These are phyloP conservation scores for Dryas octopetala DNA, from an alignment of 306 rosid genomes.

Conservation along the genomic window DNA sequence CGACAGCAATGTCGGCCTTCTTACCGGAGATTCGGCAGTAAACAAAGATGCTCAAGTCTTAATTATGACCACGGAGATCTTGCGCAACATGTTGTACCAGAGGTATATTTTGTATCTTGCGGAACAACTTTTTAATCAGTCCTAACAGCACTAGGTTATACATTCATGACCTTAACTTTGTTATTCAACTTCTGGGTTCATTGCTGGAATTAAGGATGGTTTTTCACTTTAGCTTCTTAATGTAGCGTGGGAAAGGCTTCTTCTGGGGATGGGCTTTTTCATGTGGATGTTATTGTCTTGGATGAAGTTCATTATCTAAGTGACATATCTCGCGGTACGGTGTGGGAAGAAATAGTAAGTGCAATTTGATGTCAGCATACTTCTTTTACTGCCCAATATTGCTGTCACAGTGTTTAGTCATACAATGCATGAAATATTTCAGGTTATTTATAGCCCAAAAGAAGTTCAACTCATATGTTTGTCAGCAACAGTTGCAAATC, in stretches of 20 bases:
- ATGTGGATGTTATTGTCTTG: constrained; percentile 88
- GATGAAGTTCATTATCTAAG: constrained; percentile 99
- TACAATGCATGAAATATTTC: constrained; percentile 19
- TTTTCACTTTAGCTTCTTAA: constrained; percentile 21
- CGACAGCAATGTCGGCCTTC: constrained; percentile 83
- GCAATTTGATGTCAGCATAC: constrained; percentile 19
- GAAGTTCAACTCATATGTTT: constrained; percentile 85
- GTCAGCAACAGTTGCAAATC: constrained; percentile 88
- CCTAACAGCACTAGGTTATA: not conserved
- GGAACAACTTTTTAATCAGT: not conserved
- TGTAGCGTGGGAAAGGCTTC: constrained; percentile 88
- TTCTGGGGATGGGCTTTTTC: constrained; percentile 72
- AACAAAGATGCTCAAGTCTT: constrained; percentile 89
- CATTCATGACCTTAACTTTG: not conserved
- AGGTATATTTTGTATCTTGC: constrained; percentile 48
- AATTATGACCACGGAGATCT: constrained; percentile 96
- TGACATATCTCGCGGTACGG: constrained; percentile 94
- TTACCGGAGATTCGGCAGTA: constrained; percentile 85
- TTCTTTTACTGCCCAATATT: constrained; percentile 26
- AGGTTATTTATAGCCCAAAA: constrained; percentile 91
- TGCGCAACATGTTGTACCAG: constrained; percentile 96
- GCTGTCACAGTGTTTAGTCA: constrained; percentile 5
- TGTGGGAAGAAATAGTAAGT: constrained; percentile 97
- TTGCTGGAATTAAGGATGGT: not conserved
- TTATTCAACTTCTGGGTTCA: constrained; percentile 3